Conservation (phyloP, 768 basidiomycete genomes). For the Panellus pusillus region DNA sequence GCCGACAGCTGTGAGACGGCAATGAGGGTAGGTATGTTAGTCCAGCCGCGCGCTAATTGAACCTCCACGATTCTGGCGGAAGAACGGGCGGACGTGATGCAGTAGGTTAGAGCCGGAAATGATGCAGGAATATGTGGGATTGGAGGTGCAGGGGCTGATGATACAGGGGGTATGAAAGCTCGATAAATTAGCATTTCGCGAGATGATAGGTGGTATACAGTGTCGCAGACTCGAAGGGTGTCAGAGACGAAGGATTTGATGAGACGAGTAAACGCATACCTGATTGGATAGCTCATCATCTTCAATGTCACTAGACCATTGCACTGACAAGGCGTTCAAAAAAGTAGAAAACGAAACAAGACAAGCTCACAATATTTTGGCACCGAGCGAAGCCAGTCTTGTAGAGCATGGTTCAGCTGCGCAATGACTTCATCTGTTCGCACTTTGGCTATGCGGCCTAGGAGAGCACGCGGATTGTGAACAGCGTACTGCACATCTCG, state of each 20-base stretch:
- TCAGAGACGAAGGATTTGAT: background rate
- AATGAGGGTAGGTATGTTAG: conserved; percentile 43
- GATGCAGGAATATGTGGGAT: conserved; percentile 23
- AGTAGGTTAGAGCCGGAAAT: conserved; percentile 54
- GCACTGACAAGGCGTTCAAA: conserved; percentile 37
- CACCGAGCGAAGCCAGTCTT: conserved; percentile 69
- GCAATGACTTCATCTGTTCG: conserved; percentile 61
- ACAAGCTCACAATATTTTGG: conserved; percentile 61
- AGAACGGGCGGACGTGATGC: conserved; percentile 60
- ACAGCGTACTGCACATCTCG: conserved; percentile 58
- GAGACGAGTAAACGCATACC: background rate
- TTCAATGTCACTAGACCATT: conserved; percentile 56
- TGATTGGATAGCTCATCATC: conserved; percentile 53
- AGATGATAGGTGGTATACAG: conserved; percentile 62
- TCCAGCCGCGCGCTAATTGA: conserved; percentile 46
- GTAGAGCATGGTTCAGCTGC: conserved; percentile 68
- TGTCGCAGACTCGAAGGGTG: conserved; percentile 40
- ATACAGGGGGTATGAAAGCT: conserved; percentile 55
- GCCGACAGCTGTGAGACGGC: conserved; percentile 50
- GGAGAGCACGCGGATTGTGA: conserved; percentile 58
- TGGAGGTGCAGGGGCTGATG: conserved; percentile 19
- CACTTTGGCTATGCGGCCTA: conserved; percentile 50
- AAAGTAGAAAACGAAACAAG: background rate
- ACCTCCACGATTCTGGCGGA: conserved; percentile 59
- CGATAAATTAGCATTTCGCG: conserved; percentile 69